These are phyloP conservation scores for Ganoderma lingzhi DNA, from an alignment of 1,284 basidiomycete genomes.

Conservation along the genomic window DNA sequence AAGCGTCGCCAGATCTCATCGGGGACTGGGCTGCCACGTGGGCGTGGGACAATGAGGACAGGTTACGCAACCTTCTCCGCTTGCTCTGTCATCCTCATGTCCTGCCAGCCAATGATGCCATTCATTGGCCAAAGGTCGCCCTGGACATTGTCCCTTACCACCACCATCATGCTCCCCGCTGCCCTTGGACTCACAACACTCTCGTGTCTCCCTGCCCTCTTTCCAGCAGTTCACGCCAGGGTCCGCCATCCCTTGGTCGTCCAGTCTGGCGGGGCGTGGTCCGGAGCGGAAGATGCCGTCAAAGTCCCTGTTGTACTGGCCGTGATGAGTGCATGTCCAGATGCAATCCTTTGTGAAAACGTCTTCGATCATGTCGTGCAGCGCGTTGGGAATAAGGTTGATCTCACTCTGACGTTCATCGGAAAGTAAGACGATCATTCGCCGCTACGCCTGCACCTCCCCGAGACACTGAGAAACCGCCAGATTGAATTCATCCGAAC, in stretches of 20 bases:
- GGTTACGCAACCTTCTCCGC: conserved; percentile 23
- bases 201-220: conserved; percentile 10
- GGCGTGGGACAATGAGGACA: conserved; percentile 1
- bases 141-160: conserved; percentile 21
- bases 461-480: neutral
- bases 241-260: conserved; percentile 33
- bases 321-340: conserved; percentile 84
- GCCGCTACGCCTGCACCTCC: neutral
- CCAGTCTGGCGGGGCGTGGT: conserved; percentile 32
- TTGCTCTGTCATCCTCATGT: conserved; percentile 16
- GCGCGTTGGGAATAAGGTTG: conserved; percentile 69
- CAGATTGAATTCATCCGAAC: conserved; percentile 71
- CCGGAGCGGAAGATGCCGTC: conserved; percentile 41
- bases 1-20: conserved; percentile 14
- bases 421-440: conserved; percentile 64
- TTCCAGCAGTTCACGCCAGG: neutral
- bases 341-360: conserved; percentile 80
- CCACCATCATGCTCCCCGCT: conserved; percentile 25
- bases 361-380: conserved; percentile 79
- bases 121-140: neutral
- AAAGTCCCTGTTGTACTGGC: conserved; percentile 68
- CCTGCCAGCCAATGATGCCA: neutral
- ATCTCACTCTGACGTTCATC: conserved; percentile 77
- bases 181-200: conserved; percentile 7
- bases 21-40: neutral